Percentiles rank a stretch among this genome's conserved stretches.
phyloP scores from a whole-genome alignment of 345 rosid genomes.

The Sapria himalayana region DNA sequence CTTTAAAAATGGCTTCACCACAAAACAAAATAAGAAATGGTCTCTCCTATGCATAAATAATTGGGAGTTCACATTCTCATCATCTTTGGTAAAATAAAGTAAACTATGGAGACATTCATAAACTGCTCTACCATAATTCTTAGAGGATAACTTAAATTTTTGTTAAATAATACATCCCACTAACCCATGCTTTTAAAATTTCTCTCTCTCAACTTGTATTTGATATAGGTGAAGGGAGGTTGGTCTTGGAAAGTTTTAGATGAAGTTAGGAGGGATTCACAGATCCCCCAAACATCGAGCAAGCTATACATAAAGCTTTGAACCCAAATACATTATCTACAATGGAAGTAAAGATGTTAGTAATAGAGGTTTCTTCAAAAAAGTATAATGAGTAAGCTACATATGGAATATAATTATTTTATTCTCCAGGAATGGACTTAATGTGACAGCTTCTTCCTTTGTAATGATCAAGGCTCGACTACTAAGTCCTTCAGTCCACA shows the following conservation, averaged over 20 bases:
- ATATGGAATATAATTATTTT: conserved; percentile 5
- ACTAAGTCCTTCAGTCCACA: conserved; percentile 8
- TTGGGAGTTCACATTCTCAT: conserved; percentile 3
- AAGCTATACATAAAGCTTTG: conserved; percentile 8
- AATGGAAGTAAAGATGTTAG: conserved; percentile 9
- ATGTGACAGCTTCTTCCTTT: conserved; percentile 6
- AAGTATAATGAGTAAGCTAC: conserved; percentile 1
- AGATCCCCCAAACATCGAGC: conserved; percentile 3
- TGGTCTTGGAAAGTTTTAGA: conserved; percentile 5
- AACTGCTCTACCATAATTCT: conserved; percentile 1
- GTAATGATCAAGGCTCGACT: conserved; percentile 4
- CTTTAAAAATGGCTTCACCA: background rate
- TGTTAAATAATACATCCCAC: background rate
- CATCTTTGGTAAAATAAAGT: conserved; percentile 6
- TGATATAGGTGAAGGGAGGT: no score
- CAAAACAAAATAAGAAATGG: conserved; percentile 3
- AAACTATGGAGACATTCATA: conserved; percentile 5
- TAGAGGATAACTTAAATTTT: background rate
- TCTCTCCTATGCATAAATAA: conserved; percentile 2
- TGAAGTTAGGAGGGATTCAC: conserved; percentile 1
- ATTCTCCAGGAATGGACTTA: conserved; percentile 2
- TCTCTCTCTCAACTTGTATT: no score
- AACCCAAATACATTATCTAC: conserved; percentile 11
- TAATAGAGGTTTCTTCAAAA: background rate
- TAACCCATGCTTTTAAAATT: background rate